Percentiles rank a stretch among this genome's conserved stretches.
These are phyloP conservation scores for Carex sylvatica DNA, from an alignment of 202 grass and related monocot species.

Conservation along the genomic window DNA sequence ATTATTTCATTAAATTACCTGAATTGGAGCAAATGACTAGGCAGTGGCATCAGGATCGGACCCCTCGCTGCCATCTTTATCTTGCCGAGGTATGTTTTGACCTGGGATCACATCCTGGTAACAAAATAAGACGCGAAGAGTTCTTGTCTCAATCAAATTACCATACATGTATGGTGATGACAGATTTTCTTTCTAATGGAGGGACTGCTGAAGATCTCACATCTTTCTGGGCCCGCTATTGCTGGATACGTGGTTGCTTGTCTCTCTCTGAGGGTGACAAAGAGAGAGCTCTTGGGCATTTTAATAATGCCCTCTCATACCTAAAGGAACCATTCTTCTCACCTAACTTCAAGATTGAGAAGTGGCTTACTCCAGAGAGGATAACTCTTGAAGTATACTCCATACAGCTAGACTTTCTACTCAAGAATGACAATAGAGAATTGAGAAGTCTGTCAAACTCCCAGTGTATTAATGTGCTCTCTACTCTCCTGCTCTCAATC, in stretches of 20 bases:
- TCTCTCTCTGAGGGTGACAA: slow-evolving; percentile 65
- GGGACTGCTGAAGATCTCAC: slow-evolving; percentile 37
- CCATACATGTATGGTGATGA: slow-evolving; percentile 75
- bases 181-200: slow-evolving; percentile 37
- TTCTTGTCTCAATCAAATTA: slow-evolving; percentile 66
- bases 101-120: slow-evolving; percentile 58
- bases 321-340: slow-evolving; percentile 57
- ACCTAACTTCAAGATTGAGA: slow-evolving; percentile 64
- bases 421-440: slow-evolving; percentile 70
- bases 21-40: slow-evolving; percentile 83
- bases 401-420: slow-evolving; percentile 73
- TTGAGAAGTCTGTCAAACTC: slow-evolving; percentile 61
- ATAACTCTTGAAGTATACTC: slow-evolving; percentile 81
- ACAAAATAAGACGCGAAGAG: slow-evolving; percentile 41
- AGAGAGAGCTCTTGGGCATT: slow-evolving; percentile 76
- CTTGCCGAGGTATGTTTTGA: slow-evolving; percentile 89
- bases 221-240: slow-evolving; percentile 76
- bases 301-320: slow-evolving; percentile 58
- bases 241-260: slow-evolving; percentile 70
- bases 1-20: slow-evolving; percentile 61
- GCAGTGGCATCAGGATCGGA: slow-evolving; percentile 57
- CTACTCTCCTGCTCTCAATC: slow-evolving; percentile 78
- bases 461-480: slow-evolving; percentile 67
- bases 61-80: slow-evolving; percentile 68
- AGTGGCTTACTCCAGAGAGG: slow-evolving; percentile 62